Evolutionary conservation across 202 grass and related monocot genomes (phyloP), one percentile per base, ranked within the genome.

Genomic region (Panicum virgatum): DNA sequence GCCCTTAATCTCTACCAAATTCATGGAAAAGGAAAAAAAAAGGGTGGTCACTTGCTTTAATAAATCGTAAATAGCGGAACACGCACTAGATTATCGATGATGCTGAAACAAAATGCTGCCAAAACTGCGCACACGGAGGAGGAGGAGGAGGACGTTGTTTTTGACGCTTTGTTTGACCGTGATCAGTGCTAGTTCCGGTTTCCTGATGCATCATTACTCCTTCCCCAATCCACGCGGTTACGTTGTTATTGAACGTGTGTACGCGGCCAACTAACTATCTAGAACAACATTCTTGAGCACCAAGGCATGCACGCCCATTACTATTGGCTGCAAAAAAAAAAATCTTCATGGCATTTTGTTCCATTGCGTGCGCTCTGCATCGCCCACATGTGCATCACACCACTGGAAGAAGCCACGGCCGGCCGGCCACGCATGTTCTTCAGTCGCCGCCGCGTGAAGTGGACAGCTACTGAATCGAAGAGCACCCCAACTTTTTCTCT

Each of bases 221-320:
- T 85, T 73, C 25, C 68, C 67, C 83, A 85, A 79, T 73, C 67
- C 83, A 86, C 46, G 68, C 50, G 72, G 32, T 57, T 39, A 13
- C 37, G 34, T 13, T 13, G 48, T 56, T 34, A 34, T 34, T 83
- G 37, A 36, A 5, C 5, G n/a, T n/a, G n/a, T n/a, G n/a, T n/a
- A n/a, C n/a, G n/a, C n/a, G 14, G 39, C 8, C 29, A 23, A 13
- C n/a, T n/a, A n/a, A n/a, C 6, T 36, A 1, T 64, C 61, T 1
- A 60, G 15, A 39, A 44, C 34, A 9, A 32, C 13, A 29, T 8
- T 6, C 83, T 73, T 86, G 37, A 57, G 26, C 67, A 63, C 66
- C 47, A 80, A 80, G 67, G 4, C 18, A 85, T 43, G 32, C 32
- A 18, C 19, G 40, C 56, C 9, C 26, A 11, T 11, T 20, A 16